Evolutionary conservation across 495 filamentous ascomycete genomes (phyloP).

Genomic region (Trichoderma gamsii): DNA sequence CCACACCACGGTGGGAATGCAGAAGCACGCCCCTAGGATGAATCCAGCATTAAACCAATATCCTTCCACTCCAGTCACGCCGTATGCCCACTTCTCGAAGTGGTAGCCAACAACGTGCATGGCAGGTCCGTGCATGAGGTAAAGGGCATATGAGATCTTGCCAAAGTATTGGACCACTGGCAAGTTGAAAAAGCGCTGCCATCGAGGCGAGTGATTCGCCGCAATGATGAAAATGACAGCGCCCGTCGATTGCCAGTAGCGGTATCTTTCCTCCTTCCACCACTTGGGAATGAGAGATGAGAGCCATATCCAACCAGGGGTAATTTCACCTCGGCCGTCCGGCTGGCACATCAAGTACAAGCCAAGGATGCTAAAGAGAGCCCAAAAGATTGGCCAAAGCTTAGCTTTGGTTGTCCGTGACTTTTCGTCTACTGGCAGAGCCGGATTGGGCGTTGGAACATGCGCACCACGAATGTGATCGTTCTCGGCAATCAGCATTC

Average conservation of each 20-base stretch:
- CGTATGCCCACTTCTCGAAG: constrained; percentile 31
- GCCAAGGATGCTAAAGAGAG: constrained; percentile 25
- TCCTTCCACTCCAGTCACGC: constrained; percentile 30
- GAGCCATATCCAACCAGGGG: constrained; percentile 38
- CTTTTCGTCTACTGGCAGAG: constrained; percentile 23
- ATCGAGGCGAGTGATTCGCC: constrained; percentile 28
- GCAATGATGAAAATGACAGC: constrained; percentile 36
- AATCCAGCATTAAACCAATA: constrained; percentile 30
- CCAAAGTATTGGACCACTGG: constrained; percentile 41
- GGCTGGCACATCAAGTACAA: constrained; percentile 40
- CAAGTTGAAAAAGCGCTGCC: constrained; percentile 34
- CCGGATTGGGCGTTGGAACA: constrained; percentile 17
- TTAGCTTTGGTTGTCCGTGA: constrained; percentile 13
- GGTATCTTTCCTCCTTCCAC: constrained; percentile 36
- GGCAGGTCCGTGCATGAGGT: constrained; percentile 49
- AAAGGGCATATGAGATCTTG: constrained; percentile 45
- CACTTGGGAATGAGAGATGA: constrained; percentile 32
- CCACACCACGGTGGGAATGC: constrained; percentile 39
- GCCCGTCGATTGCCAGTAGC: constrained; percentile 38
- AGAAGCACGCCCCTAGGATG: constrained; percentile 28
- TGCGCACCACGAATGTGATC: constrained; percentile 30
- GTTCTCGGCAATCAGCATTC: constrained; percentile 37
- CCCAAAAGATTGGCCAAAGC: constrained; percentile 21
- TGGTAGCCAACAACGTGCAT: constrained; percentile 39
- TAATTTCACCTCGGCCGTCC: constrained; percentile 30